These are phyloP conservation scores for Luffa acutangula DNA, from an alignment of 306 rosid genomes.

Conservation along the genomic window DNA sequence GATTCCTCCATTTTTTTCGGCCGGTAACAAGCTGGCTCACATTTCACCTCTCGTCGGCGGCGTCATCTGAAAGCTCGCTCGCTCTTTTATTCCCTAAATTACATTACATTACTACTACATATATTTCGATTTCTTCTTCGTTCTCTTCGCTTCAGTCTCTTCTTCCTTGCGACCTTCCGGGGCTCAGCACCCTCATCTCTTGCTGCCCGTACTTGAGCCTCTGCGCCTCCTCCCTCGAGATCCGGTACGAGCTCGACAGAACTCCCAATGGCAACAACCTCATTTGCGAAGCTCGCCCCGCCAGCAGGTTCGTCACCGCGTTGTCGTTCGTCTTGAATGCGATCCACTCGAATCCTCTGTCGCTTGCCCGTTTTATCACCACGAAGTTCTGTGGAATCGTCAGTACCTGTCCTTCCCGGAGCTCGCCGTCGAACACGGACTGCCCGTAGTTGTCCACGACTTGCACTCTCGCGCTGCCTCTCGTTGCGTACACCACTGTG, in stretches of 20 bases:
- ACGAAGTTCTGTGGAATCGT: slow-evolving; percentile 21
- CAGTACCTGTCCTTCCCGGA: slow-evolving; percentile 18
- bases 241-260: background rate
- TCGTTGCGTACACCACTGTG: slow-evolving; percentile 10
- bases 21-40: background rate
- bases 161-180: background rate
- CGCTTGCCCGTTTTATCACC: slow-evolving; percentile 14
- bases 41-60: background rate
- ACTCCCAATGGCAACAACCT: slow-evolving; percentile 14
- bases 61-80: background rate
- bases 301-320: slow-evolving; percentile 14
- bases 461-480: slow-evolving; percentile 18
- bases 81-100: slow-evolving; percentile 7
- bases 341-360: slow-evolving; percentile 22
- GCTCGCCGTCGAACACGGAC: slow-evolving; percentile 19
- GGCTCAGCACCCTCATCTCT: slow-evolving; percentile 16
- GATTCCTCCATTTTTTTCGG: slow-evolving; percentile 3
- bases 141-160: background rate
- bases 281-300: slow-evolving; percentile 15
- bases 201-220: slow-evolving; percentile 12
- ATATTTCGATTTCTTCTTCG: background rate
- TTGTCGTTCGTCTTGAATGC: slow-evolving; percentile 24
- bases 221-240: slow-evolving; percentile 14
- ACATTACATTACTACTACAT: background rate
- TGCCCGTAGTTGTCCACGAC: slow-evolving; percentile 11